phyloP scores from a whole-genome alignment of 1,284 basidiomycete species.

The Ustilago nuda region DNA sequence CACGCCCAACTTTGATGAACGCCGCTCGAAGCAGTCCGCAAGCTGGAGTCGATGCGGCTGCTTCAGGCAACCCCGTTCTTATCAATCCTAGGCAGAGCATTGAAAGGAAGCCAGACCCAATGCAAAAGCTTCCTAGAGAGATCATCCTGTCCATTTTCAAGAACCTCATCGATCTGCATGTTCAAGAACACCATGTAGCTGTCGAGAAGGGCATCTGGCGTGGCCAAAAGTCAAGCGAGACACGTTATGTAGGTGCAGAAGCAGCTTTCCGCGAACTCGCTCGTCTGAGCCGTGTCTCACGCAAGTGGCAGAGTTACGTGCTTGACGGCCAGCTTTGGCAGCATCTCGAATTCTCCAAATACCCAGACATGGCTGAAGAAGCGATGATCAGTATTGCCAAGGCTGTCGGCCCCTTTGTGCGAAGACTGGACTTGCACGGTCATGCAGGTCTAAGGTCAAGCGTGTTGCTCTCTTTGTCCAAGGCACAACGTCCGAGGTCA shows the following conservation, averaged over 20 bases:
- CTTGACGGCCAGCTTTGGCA: slow-evolving; percentile 90
- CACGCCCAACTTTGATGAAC: slow-evolving; percentile 34
- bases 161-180: slow-evolving; percentile 32
- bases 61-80: slow-evolving; percentile 18
- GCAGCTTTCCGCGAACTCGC: slow-evolving; percentile 44
- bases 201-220: slow-evolving; percentile 30
- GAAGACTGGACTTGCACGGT: slow-evolving; percentile 77
- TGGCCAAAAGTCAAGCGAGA: slow-evolving; percentile 32
- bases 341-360: slow-evolving; percentile 72
- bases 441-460: slow-evolving; percentile 72
- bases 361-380: slow-evolving; percentile 65
- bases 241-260: slow-evolving; percentile 35
- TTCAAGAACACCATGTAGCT: slow-evolving; percentile 22
- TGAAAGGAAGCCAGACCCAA: slow-evolving; percentile 19
- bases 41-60: slow-evolving; percentile 32
- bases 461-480: slow-evolving; percentile 33
- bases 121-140: slow-evolving; percentile 43
- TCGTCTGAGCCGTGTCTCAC: slow-evolving; percentile 77
- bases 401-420: slow-evolving; percentile 76
- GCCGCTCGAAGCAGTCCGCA: slow-evolving; percentile 34
- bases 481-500: slow-evolving; percentile 30
- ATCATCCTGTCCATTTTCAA: slow-evolving; percentile 36
- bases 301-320: slow-evolving; percentile 80
- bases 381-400: slow-evolving; percentile 43
- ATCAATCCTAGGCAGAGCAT: slow-evolving; percentile 25